Evolutionary conservation across 2,329 filamentous ascomycete species (phyloP), one percentile per base, ranked within the genome.

Genomic region (Paecilomyces sp.): DNA sequence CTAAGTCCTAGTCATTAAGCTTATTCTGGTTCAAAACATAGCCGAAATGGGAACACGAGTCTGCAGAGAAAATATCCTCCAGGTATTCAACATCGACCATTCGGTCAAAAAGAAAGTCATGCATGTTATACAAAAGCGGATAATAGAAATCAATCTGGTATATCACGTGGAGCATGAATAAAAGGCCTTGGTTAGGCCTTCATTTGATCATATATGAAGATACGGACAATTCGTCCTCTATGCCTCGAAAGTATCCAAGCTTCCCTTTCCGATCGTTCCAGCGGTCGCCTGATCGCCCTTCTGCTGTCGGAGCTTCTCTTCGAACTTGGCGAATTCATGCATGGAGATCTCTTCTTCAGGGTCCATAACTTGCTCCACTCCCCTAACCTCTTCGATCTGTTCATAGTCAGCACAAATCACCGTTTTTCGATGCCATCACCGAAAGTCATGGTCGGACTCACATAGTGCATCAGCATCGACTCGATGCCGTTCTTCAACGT

Each of bases 401-500:
- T 74, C 47, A 55, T 47, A 60, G 57, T 71, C 56, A 71, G 67
- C 51, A 47, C 59, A 28, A 55, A 33, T 55, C 6, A 33, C 31
- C 31, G 8, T 8, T 33, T 9, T 33, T 33, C 31, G 8, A 11
- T 33, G 31, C 31, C 15, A 51, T 9, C 30, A 57, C 60, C 25
- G 51, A 58, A 54, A n/a, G 31, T 24, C 47, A 54, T 28, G 30
- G 57, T 57, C 18, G 36, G 54, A 85, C 88, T 84, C 75, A 92
- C 89, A 75, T 94, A 94, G 75, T 93, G 91, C 91, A 96, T 97
- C 73, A 97, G 76, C 94, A 99, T 97, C 65, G 90, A 91, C 82
- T 99, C 94, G 67, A 99, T 99, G 6, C 94, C 94, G 73, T 95
- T 97, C 82, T 96, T 96, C 66, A 99, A 77, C 31, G 94, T 99